Base-by-base conservation (phyloP, 441 rosid genomes). In the Erodium moschatum region DNA sequence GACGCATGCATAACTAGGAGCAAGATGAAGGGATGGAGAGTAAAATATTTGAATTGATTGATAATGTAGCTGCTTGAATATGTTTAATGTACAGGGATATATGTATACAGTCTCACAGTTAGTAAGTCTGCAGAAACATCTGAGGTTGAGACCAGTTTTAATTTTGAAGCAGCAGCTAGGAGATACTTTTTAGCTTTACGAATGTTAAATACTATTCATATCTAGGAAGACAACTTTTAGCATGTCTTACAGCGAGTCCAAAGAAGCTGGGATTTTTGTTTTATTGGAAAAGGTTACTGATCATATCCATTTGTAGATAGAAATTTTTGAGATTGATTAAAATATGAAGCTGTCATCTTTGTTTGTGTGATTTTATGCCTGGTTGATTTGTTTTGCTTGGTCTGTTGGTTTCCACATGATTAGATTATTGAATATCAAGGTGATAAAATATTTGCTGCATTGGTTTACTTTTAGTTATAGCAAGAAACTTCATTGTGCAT, bases 61-160 rank as follows among this genome's bases (percentile, higher is more conserved):
- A 35, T 42, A 67, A 24, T 11, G n/a, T 72, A 69, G 38, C 65
- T 66, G 33, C 65, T 58, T 40, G 63, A 70, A 67, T 76, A 42
- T 69, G 65, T 70, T 66, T 20, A 52, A 31, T 73, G 44, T 65
- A 65, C 66, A 24, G 29, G 71, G 66, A 42, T 67, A 48, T 67
- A 69, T 73, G n/a, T n/a, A 33, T 52, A 62, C 40, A 35, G 16
- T 73, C 16, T 66, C 56, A 63, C 35, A 67, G 40, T 29, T 63
- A 16, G 11, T 12, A 42, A 10, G 7, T 6, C n/a, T n/a, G 19
- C 20, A 52, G 38, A 46, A 54, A 18, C 42, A 42, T 52, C 35
- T 40, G 20, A 42, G 71, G 64, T 35, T 1, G 46, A 65, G 66
- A 56, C 65, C 2, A 1, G 0, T 6, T 64, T 33, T 35, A 5